These are phyloP conservation scores for Tylopilus vinaceipallidus DNA, from an alignment of 768 basidiomycete species.

Conservation along the genomic window DNA sequence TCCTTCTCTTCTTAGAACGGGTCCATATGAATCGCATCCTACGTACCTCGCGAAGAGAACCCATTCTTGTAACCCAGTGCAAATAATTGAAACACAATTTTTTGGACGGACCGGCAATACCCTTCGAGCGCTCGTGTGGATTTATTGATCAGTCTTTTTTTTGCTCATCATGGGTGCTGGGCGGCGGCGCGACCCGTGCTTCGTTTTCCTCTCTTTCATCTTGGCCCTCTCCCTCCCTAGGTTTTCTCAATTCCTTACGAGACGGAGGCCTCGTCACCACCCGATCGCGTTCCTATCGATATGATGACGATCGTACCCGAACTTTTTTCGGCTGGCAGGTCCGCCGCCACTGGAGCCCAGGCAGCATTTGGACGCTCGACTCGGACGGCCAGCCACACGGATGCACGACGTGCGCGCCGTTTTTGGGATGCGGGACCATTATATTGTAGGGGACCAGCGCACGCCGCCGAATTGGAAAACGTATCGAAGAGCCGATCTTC, in stretches of 20 bases:
- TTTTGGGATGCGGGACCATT: too few relatives aligned
- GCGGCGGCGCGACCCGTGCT: constrained; percentile 1
- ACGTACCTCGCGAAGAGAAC: constrained; percentile 3
- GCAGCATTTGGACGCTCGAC: too few relatives aligned
- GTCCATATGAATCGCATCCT: constrained; percentile 6
- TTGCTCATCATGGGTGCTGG: too few relatives aligned
- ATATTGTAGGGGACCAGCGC: too few relatives aligned
- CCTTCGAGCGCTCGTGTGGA: constrained; percentile 4
- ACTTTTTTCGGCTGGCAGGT: constrained; percentile 8
- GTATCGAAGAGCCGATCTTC: too few relatives aligned
- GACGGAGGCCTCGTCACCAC: constrained; percentile 1
- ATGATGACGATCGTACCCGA: neutral
- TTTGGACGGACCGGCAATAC: constrained; percentile 18
- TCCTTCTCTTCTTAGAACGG: constrained; percentile 10
- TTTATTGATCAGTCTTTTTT: too few relatives aligned
- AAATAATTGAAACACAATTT: constrained; percentile 21
- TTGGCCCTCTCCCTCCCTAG: neutral
- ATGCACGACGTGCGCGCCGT: too few relatives aligned
- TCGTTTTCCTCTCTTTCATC: neutral
- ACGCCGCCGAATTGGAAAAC: too few relatives aligned
- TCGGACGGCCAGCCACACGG: too few relatives aligned
- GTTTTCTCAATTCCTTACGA: neutral
- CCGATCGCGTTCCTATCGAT: constrained; percentile 11
- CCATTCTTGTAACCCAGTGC: constrained; percentile 22
- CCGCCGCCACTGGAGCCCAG: neutral